Percentiles rank a stretch among this genome's conserved stretches.
phyloP scores from a whole-genome alignment of 2,329 filamentous ascomycete species.

The Claviceps sp. region DNA sequence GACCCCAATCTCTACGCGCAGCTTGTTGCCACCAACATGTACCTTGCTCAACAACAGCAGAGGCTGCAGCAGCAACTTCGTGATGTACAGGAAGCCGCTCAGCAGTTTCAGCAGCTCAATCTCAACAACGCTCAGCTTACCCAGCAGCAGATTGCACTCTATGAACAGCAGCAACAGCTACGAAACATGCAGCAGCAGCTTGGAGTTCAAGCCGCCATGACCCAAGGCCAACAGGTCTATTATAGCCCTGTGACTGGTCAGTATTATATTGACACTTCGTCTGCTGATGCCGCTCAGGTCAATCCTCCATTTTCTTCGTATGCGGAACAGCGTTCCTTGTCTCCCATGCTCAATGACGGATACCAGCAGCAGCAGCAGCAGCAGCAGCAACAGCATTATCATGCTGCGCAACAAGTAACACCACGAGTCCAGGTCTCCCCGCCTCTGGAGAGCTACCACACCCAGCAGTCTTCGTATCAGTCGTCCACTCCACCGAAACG shows the following conservation, averaged over 20 bases:
- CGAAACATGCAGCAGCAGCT: conserved; percentile 28
- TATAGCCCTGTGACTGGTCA: conserved; percentile 81
- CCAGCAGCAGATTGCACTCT: conserved; percentile 35
- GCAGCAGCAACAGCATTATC: conserved; percentile 18
- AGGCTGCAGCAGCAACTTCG: conserved; percentile 87
- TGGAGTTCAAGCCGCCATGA: conserved; percentile 22
- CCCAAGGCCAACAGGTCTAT: conserved; percentile 63
- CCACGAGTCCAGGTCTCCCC: conserved; percentile 75
- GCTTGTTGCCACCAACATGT: conserved; percentile 80
- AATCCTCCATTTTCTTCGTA: conserved; percentile 25
- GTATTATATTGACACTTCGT: conserved; percentile 61
- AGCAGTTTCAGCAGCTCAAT: conserved; percentile 69
- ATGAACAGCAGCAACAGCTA: conserved; percentile 29
- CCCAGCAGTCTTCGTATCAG: conserved; percentile 35
- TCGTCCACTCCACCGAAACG: conserved; percentile 55
- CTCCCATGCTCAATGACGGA: conserved; percentile 16
- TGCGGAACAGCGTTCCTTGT: conserved; percentile 31
- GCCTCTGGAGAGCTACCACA: conserved; percentile 47
- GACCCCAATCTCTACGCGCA: conserved; percentile 81
- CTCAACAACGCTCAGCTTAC: conserved; percentile 38
- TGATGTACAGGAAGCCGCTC: conserved; percentile 67
- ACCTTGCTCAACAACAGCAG: conserved; percentile 88
- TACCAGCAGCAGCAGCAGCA: conserved; percentile 23
- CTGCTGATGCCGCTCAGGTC: conserved; percentile 28
- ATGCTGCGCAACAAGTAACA: conserved; percentile 36